Conservation (phyloP, 768 basidiomycete species). For the Leccinum sublutescens region DNA sequence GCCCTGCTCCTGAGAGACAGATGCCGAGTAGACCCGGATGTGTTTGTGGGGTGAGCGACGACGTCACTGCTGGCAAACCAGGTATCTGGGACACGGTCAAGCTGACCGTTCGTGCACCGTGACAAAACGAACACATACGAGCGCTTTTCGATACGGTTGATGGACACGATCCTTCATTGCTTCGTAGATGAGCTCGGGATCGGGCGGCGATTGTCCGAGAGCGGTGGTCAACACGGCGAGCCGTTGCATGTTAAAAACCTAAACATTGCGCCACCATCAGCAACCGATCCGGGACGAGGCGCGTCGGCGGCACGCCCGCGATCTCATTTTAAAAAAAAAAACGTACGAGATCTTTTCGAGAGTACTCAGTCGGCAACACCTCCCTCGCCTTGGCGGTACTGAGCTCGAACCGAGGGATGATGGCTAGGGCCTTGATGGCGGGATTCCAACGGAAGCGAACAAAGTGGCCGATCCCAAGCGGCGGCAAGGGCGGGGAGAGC, state of each 20-base stretch:
- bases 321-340: not conserved
- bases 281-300: not conserved
- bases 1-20: conserved; percentile 96
- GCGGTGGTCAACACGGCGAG: conserved; percentile 96
- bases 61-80: conserved; percentile 90
- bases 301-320: not conserved
- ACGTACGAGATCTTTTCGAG: conserved; percentile 83
- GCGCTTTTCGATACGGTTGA: conserved; percentile 88
- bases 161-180: conserved; percentile 99
- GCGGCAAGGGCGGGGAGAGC: conserved; percentile 80
- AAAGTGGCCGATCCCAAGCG: conserved; percentile 89
- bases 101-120: not conserved
- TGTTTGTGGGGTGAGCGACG: conserved; percentile 78
- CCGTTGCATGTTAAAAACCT: conserved; percentile 98
- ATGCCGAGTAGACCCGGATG: conserved; percentile 97
- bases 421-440: conserved; percentile 87
- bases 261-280: not conserved
- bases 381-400: conserved; percentile 93
- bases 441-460: conserved; percentile 85
- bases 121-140: conserved; percentile 50
- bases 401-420: conserved; percentile 93
- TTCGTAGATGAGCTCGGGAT: conserved; percentile 96
- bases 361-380: conserved; percentile 82
- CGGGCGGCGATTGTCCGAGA: conserved; percentile 84
- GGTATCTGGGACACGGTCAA: conserved; percentile 65